phyloP scores from a whole-genome alignment of 1,139 yeast species.

The Wickerhamiella infanticola region DNA sequence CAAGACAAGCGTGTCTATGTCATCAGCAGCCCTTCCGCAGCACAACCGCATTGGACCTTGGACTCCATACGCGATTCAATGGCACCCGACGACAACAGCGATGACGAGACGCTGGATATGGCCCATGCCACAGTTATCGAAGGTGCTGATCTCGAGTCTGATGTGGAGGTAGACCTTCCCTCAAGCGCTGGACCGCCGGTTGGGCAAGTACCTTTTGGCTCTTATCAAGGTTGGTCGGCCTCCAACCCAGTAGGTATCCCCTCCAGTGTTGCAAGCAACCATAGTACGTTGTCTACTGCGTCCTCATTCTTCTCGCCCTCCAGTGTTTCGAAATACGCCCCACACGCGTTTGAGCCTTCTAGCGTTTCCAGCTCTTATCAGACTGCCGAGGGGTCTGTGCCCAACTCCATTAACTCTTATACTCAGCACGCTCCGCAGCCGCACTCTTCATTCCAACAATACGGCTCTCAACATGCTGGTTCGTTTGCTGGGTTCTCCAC shows the following conservation, averaged over 20 bases:
- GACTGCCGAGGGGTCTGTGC: conserved; percentile 2
- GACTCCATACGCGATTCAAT: neutral
- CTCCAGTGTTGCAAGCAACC: neutral
- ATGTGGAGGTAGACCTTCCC: neutral
- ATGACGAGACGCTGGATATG: conserved; percentile 2
- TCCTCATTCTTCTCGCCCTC: conserved; percentile 19
- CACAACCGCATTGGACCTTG: neutral
- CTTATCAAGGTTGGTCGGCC: conserved; percentile 1
- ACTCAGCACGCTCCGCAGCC: neutral
- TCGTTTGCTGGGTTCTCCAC: conserved; percentile 5
- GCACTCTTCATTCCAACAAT: neutral
- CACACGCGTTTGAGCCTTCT: conserved; percentile 20
- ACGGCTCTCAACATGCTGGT: conserved; percentile 9
- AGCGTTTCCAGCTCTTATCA: conserved; percentile 21
- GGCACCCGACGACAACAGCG: conserved; percentile 1
- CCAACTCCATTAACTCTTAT: neutral
- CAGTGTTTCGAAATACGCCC: conserved; percentile 17
- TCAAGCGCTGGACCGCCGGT: neutral
- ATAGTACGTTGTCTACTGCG: conserved; percentile 3
- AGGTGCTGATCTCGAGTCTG: conserved; percentile 12
- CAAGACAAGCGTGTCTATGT: neutral
- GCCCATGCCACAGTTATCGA: conserved; percentile 15
- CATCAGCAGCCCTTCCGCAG: neutral
- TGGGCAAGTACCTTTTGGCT: neutral
- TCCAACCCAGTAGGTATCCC: conserved; percentile 8